phyloP scores from a whole-genome alignment of 441 rosid species.

The Flueggea neowawraea region DNA sequence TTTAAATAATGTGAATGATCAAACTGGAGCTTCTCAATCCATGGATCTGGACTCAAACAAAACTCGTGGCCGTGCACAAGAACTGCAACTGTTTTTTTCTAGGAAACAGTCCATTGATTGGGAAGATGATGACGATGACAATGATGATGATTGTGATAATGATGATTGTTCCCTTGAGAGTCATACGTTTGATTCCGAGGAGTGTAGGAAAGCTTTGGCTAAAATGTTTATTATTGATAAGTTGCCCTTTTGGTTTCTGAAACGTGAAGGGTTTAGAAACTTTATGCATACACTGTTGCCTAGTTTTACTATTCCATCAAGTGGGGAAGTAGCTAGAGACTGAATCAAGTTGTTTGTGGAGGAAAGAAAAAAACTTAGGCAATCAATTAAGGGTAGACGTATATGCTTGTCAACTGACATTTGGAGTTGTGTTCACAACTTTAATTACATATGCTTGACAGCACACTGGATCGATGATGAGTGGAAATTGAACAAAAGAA shows the following conservation, averaged over 20 bases:
- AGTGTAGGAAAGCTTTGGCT: not conserved
- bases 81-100: no score
- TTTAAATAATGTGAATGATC: no score
- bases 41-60: no score
- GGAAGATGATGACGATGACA: no score
- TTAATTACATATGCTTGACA: not conserved
- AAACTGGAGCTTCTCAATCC: no score
- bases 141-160: no score
- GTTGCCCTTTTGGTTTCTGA: not conserved
- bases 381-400: not conserved
- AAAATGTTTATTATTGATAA: not conserved
- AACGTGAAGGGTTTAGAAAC: not conserved
- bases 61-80: no score
- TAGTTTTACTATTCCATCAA: not conserved
- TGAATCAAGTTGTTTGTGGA: not conserved
- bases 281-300: accelerated
- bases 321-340: not conserved
- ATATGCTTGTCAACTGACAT: not conserved
- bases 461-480: slow-evolving; percentile 6
- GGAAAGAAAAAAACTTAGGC: not conserved
- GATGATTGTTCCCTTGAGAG: no score
- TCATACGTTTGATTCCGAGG: not conserved
- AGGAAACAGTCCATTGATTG: no score
- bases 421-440: not conserved
- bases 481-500: not conserved